Evolutionary conservation across 495 filamentous ascomycete genomes (phyloP), one percentile per base, ranked within the genome.

Genomic region (Xeromyces bisporus): DNA sequence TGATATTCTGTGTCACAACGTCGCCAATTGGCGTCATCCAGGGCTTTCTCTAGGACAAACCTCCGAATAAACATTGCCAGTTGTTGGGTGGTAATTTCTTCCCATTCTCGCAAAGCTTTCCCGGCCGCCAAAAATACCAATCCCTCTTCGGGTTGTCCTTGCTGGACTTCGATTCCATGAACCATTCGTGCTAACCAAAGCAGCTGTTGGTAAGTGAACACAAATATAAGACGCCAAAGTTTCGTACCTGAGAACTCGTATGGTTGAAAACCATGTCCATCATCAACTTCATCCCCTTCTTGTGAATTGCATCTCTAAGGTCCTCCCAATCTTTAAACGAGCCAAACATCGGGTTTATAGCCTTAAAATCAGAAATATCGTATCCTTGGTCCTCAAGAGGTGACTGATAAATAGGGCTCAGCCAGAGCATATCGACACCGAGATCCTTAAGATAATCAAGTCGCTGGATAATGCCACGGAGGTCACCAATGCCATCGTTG

Each of bases 41-140:
- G 9, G n/a, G n/a, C n/a, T n/a, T n/a, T n/a, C n/a, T n/a, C n/a
- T n/a, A n/a, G n/a, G n/a, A 14, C 26, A 13, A 28, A 49, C 46
- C 60, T 39, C 43, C 62, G 37, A 72, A 54, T 15, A 56, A 49
- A 3, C 46, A 42, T 1, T 34, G 44, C 69, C 71, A 78, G 35
- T 78, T 77, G 33, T 69, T 77, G 1, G 73, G 73, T 9, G 74
- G 71, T 26, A 56, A 37, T 2, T 60, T 51, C 1, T 57, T 54
- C 1, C 75, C 74, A 27, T 59, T 35, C 18, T 60, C 33, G 2
- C 37, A 39, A 26, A 51, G 57, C 18, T 53, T 59, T 0, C 62
- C 49, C 12, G 56, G 53, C 31, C 58, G 62, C 74, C 73, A 77
- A 37, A 77, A 67, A 41, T 80, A 78, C 64, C 67, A 77, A 46